Evolutionary conservation across 139 green algal species (phyloP).

Genomic region (Coelastrella sp.): DNA sequence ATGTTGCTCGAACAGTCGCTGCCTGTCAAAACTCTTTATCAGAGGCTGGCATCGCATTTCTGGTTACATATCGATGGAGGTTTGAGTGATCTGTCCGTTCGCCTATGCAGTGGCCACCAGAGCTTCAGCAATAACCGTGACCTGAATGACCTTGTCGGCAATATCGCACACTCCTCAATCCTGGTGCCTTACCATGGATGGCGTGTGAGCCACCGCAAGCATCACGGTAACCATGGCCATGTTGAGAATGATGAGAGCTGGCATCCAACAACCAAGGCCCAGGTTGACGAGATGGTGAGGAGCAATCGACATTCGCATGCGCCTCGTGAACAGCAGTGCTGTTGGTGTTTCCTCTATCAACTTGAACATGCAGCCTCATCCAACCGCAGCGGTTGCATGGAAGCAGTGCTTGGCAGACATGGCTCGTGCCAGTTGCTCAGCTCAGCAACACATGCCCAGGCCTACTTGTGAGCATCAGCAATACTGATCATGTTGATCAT

Average conservation of each 20-base stretch:
- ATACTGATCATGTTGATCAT: background rate
- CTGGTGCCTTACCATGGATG: conserved; percentile 93
- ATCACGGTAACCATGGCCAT: conserved; percentile 90
- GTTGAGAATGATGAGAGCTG: conserved; percentile 98
- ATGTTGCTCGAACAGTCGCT: background rate
- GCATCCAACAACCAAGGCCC: conserved; percentile 83
- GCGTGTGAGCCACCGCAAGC: conserved; percentile 53
- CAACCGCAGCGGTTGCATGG: no score
- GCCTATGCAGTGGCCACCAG: conserved; percentile 86
- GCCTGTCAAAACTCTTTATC: no score
- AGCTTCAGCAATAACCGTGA: conserved; percentile 93
- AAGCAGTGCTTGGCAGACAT: no score
- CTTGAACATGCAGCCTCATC: no score
- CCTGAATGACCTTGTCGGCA: conserved; percentile 94
- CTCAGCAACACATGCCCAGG: no score
- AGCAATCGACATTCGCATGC: no score
- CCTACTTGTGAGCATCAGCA: background rate
- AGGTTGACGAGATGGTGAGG: conserved; percentile 70
- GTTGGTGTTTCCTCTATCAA: no score
- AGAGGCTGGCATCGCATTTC: no score
- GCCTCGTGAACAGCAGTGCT: no score
- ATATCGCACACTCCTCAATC: conserved; percentile 93
- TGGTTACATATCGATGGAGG: no score
- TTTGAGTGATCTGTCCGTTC: background rate
- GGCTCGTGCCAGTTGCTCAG: no score